Evolutionary conservation across 306 rosid genomes (phyloP).

Genomic region (Trifolium subterraneum): DNA sequence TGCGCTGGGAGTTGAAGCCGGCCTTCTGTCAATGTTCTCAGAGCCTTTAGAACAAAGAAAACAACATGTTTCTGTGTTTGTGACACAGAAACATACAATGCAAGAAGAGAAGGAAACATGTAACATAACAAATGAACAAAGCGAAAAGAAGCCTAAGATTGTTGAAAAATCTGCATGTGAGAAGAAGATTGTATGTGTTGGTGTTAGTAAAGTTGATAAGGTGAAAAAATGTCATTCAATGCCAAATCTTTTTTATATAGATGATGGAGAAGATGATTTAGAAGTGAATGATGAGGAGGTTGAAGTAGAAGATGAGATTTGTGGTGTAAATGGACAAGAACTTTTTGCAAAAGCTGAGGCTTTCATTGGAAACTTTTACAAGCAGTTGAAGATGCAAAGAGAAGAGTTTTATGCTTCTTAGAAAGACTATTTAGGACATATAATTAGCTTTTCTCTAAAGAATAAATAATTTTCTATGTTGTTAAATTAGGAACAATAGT

Average conservation of each 20-base stretch:
- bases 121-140: not conserved
- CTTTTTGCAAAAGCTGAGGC: conserved; percentile 75
- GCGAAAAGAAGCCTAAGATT: conserved; percentile 35
- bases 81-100: conserved; percentile 13
- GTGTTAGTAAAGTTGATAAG: conserved; percentile 35
- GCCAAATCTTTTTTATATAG: conserved; percentile 70
- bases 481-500: conserved; percentile 29
- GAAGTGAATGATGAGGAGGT: conserved; percentile 40
- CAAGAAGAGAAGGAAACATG: conserved; percentile 34
- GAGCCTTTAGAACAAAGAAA: conserved; percentile 52
- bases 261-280: conserved; percentile 51
- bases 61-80: conserved; percentile 14
- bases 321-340: conserved; percentile 63
- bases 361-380: conserved; percentile 80
- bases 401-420: conserved; percentile 65
- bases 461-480: not conserved
- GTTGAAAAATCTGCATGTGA: conserved; percentile 48
- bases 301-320: conserved; percentile 46
- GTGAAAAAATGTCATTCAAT: conserved; percentile 64
- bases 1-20: conserved; percentile 79
- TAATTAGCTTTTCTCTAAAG: not conserved
- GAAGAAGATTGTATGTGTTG: conserved; percentile 41
- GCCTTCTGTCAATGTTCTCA: conserved; percentile 62
- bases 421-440: conserved; percentile 40
- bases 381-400: conserved; percentile 83